phyloP scores from a whole-genome alignment of 306 rosid species.

The Corylus americana region DNA sequence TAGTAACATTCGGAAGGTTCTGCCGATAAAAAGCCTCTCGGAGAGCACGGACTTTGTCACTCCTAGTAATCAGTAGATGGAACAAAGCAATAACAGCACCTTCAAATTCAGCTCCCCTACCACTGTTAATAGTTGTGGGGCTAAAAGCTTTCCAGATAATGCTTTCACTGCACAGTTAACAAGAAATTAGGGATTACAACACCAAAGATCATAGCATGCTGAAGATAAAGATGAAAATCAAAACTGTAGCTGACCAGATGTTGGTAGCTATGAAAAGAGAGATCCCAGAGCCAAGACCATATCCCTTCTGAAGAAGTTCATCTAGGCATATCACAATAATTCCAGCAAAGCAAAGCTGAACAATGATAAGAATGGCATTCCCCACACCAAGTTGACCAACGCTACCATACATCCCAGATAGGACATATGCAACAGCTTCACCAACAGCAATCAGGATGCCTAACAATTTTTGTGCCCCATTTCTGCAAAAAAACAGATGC shows the following conservation, averaged over 20 bases:
- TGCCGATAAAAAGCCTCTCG: conserved; percentile 60
- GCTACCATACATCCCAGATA: conserved; percentile 79
- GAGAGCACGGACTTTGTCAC: conserved; percentile 56
- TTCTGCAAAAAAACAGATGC: conserved; percentile 29
- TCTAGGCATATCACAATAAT: conserved; percentile 79
- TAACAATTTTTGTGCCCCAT: conserved; percentile 73
- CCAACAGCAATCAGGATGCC: conserved; percentile 81
- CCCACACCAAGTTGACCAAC: conserved; percentile 86
- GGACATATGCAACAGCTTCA: conserved; percentile 78
- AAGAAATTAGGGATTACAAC: neutral
- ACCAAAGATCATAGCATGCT: neutral
- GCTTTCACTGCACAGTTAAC: conserved; percentile 41
- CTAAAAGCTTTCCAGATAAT: conserved; percentile 66
- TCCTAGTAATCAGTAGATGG: conserved; percentile 50
- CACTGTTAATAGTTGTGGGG: conserved; percentile 59
- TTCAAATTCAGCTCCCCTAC: conserved; percentile 62
- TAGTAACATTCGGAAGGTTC: conserved; percentile 60
- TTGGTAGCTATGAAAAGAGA: conserved; percentile 77
- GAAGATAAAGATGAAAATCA: neutral
- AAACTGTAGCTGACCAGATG: conserved; percentile 55
- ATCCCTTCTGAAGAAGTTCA: conserved; percentile 83
- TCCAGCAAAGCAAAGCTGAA: conserved; percentile 76
- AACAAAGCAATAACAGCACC: conserved; percentile 60
- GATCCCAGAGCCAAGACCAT: conserved; percentile 79
- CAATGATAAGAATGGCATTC: conserved; percentile 69